Percentiles rank a stretch among this genome's conserved stretches.
Evolutionary conservation across 2,329 filamentous ascomycete genomes (phyloP).

Genomic region (Trichoderma koningiopsis): DNA sequence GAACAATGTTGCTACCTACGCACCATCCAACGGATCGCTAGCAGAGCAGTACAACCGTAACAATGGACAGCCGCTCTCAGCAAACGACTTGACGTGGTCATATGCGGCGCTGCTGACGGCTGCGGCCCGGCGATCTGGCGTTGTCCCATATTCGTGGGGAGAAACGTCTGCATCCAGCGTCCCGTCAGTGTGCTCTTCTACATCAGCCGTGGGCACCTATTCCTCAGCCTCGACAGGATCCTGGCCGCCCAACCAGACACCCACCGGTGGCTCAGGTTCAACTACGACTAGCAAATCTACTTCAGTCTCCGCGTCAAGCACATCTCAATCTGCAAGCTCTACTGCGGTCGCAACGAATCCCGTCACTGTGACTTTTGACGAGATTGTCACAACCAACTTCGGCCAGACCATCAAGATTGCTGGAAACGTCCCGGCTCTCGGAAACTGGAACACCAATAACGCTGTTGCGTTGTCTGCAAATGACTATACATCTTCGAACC

Average conservation of each 20-base stretch:
- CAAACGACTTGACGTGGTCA: constrained; percentile 70
- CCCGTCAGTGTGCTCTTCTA: constrained; percentile 51
- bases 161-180: constrained; percentile 49
- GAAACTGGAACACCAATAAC: background rate
- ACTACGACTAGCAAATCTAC: constrained; percentile 27
- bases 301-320: background rate
- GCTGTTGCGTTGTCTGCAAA: background rate
- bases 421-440: constrained; percentile 52
- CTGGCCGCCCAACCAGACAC: constrained; percentile 54
- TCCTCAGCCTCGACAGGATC: constrained; percentile 47
- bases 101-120: constrained; percentile 70
- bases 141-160: constrained; percentile 60
- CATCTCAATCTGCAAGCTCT: constrained; percentile 27
- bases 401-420: constrained; percentile 68
- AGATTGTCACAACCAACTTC: constrained; percentile 55
- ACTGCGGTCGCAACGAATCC: constrained; percentile 44
- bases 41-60: constrained; percentile 66
- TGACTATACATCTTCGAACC: background rate
- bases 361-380: constrained; percentile 65
- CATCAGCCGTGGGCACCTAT: constrained; percentile 55
- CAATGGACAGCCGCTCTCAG: constrained; percentile 59
- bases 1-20: background rate
- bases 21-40: constrained; percentile 54
- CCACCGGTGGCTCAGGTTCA: constrained; percentile 37
- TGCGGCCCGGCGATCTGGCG: constrained; percentile 55